phyloP scores from a whole-genome alignment of 257 asterid species.

The Forsythia suspensa region DNA sequence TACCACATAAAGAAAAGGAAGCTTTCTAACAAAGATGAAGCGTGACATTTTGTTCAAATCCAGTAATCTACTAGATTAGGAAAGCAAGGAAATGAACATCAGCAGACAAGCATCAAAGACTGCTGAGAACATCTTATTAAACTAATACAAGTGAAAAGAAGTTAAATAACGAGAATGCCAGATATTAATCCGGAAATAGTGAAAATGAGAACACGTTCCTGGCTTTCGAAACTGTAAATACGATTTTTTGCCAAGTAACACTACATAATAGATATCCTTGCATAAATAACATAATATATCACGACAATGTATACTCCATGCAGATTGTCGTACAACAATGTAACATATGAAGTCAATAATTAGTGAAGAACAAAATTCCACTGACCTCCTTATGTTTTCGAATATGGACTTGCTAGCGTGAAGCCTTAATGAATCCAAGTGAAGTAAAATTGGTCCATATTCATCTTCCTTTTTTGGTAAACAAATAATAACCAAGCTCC shows the following conservation, averaged over 20 bases:
- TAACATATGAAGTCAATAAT: background rate
- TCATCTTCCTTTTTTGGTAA: slow-evolving; percentile 76
- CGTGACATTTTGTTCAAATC: background rate
- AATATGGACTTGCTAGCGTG: slow-evolving; percentile 67
- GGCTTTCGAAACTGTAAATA: background rate
- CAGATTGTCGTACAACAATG: background rate
- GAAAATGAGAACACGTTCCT: background rate
- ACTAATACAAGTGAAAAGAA: background rate
- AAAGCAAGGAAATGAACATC: slow-evolving; percentile 10
- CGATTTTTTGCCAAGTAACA: background rate
- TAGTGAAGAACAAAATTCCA: slow-evolving; percentile 13
- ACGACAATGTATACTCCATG: background rate
- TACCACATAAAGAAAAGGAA: background rate
- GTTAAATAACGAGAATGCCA: background rate
- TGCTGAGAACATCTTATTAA: background rate
- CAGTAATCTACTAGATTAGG: background rate
- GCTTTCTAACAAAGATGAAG: background rate
- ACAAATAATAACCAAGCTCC: slow-evolving; percentile 96
- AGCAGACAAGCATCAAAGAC: background rate
- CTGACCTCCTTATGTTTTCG: slow-evolving; percentile 63
- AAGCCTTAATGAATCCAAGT: slow-evolving; percentile 84
- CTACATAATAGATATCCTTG: background rate
- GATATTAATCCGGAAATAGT: background rate
- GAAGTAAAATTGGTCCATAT: slow-evolving; percentile 68
- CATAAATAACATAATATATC: background rate